These are phyloP conservation scores for Fragilariopsis cylindrus DNA, from an alignment of 108 stramenopile species.

Conservation along the genomic window DNA sequence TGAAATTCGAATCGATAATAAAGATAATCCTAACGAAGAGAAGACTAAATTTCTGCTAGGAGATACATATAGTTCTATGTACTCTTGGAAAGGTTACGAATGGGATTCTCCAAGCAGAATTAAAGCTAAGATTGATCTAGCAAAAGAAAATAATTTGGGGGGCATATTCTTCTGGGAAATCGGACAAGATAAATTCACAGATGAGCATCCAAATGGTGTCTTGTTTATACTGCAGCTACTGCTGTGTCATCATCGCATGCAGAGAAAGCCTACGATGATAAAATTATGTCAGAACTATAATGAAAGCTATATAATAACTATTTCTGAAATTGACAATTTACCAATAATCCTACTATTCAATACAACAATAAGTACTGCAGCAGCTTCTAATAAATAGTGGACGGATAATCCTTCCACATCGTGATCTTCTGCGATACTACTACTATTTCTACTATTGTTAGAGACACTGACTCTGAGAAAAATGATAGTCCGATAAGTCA, in stretches of 20 bases:
- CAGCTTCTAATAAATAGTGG: no score
- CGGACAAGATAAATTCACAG: conserved; percentile 64
- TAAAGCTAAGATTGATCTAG: conserved; percentile 52
- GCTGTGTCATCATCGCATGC: background rate
- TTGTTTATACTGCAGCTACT: conserved; percentile 41
- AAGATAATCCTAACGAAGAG: conserved; percentile 3
- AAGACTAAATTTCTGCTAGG: background rate
- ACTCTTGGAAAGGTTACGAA: conserved; percentile 42
- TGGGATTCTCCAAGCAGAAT: conserved; percentile 57
- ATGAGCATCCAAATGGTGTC: conserved; percentile 32
- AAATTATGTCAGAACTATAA: no score
- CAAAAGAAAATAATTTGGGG: conserved; percentile 29
- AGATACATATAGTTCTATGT: conserved; percentile 1
- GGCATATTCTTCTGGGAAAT: conserved; percentile 83
- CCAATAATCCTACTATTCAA: no score
- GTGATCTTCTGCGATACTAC: no score
- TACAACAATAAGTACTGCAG: no score
- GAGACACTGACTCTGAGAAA: no score
- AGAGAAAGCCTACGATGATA: background rate
- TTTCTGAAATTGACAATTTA: no score
- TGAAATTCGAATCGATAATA: conserved; percentile 7
- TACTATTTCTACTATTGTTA: no score
- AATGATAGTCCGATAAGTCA: no score
- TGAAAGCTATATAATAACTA: no score
- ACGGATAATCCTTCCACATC: no score